These are phyloP conservation scores for Penicillium sp. DNA, from an alignment of 2,329 filamentous ascomycete genomes.

Conservation along the genomic window DNA sequence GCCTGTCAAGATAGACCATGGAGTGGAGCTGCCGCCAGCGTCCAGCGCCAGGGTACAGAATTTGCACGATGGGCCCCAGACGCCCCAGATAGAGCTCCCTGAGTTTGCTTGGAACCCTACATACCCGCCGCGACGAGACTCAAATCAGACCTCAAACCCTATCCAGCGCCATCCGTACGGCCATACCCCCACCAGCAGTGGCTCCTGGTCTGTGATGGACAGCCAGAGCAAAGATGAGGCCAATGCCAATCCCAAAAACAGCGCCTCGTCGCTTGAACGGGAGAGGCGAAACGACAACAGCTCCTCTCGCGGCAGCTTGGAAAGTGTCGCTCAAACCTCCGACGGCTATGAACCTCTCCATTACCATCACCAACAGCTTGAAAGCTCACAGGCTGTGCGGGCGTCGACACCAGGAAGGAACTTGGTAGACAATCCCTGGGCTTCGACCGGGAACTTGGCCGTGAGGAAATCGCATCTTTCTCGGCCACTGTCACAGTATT, in stretches of 20 bases:
- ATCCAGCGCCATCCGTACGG: conserved; percentile 18
- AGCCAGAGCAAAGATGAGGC: conserved; percentile 23
- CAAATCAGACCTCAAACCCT: conserved; percentile 15
- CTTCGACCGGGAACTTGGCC: conserved; percentile 59
- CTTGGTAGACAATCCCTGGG: conserved; percentile 45
- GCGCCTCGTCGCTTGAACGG: conserved; percentile 24
- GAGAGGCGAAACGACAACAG: conserved; percentile 24
- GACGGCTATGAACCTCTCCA: conserved; percentile 46
- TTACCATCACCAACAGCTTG: conserved; percentile 49
- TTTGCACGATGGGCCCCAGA: conserved; percentile 19
- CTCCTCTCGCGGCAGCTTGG: conserved; percentile 36
- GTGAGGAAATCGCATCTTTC: conserved; percentile 48
- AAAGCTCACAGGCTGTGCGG: conserved; percentile 29
- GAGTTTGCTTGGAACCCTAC: conserved; percentile 21
- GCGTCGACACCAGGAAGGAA: conserved; percentile 29
- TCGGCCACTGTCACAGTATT: conserved; percentile 72
- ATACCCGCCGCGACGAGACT: conserved; percentile 26
- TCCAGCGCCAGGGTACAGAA: conserved; percentile 28
- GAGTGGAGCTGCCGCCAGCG: conserved; percentile 23
- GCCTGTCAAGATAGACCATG: conserved; percentile 31
- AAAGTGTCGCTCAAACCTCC: conserved; percentile 30
- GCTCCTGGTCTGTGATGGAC: conserved; percentile 35
- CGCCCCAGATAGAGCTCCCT: conserved; percentile 21
- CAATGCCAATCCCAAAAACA: conserved; percentile 16
- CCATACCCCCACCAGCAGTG: conserved; percentile 33